Conservation (phyloP, 306 rosid species). For the Herpetospermum pedunculosum region DNA sequence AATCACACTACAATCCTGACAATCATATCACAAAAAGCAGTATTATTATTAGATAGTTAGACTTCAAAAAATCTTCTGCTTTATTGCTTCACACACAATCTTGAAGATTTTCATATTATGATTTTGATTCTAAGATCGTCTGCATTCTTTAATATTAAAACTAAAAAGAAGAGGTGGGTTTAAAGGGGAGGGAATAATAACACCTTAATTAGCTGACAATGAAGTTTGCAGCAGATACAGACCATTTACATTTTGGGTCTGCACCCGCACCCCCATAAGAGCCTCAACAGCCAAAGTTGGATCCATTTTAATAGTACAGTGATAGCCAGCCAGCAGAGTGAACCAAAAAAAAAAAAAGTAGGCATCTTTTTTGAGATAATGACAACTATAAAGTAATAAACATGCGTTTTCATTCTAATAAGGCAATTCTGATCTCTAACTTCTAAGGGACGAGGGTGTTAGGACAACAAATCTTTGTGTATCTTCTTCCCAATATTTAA, state of each 20-base stretch:
- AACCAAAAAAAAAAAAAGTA: neutral
- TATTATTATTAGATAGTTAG: neutral
- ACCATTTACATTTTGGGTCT: neutral
- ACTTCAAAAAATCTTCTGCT: neutral
- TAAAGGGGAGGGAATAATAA: neutral
- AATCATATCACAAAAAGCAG: neutral
- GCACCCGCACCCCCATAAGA: neutral
- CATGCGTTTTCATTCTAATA: neutral
- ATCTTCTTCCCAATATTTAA: neutral
- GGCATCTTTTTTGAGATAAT: neutral
- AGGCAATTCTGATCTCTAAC: too few species aligned
- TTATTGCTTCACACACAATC: neutral
- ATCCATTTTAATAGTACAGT: neutral
- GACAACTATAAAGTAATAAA: neutral
- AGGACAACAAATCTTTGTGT: neutral
- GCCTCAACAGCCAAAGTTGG: neutral
- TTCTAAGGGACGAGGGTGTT: neutral
- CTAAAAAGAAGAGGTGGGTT: neutral
- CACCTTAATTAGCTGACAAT: neutral
- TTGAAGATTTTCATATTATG: neutral
- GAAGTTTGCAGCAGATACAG: neutral
- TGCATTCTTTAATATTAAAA: neutral
- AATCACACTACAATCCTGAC: neutral
- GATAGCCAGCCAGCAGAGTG: neutral
- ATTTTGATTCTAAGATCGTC: neutral